These are phyloP conservation scores for Hemileccinum impolitum DNA, from an alignment of 768 basidiomycete species.

Conservation along the genomic window DNA sequence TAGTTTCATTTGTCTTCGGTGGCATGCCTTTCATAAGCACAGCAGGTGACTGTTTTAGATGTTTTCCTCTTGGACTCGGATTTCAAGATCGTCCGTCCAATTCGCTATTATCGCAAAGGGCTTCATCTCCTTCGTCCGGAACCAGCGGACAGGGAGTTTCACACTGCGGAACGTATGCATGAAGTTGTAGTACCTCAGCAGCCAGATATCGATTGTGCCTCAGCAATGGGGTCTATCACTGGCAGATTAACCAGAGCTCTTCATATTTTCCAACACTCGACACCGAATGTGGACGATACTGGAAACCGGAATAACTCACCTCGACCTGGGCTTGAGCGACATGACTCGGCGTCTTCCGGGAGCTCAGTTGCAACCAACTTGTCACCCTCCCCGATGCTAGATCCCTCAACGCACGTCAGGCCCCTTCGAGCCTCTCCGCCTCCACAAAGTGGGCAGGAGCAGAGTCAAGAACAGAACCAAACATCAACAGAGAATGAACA, in stretches of 20 bases:
- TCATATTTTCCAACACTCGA: slow-evolving; percentile 29
- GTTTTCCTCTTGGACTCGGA: slow-evolving; percentile 90
- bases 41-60: slow-evolving; percentile 81
- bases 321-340: slow-evolving; percentile 4
- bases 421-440: slow-evolving; percentile 38
- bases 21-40: background rate
- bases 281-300: slow-evolving; percentile 7
- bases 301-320: slow-evolving; percentile 2
- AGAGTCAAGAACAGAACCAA: slow-evolving; percentile 18
- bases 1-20: slow-evolving; percentile 16
- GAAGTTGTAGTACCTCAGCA: slow-evolving; percentile 19
- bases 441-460: slow-evolving; percentile 16
- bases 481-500: slow-evolving; percentile 33
- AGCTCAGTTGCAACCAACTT: slow-evolving; percentile 37
- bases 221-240: slow-evolving; percentile 48
- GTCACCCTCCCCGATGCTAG: slow-evolving; percentile 60
- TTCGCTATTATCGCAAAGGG: slow-evolving; percentile 83
- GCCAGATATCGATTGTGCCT: slow-evolving; percentile 34
- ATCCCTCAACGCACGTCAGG: slow-evolving; percentile 75
- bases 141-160: slow-evolving; percentile 25
- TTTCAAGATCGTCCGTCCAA: slow-evolving; percentile 88
- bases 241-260: slow-evolving; percentile 45
- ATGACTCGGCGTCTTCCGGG: slow-evolving; percentile 27
- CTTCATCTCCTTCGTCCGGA: slow-evolving; percentile 59
- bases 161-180: slow-evolving; percentile 15